Percentiles rank a stretch among this genome's conserved stretches.
Evolutionary conservation across 2,329 filamentous ascomycete species (phyloP).

Genomic region (Mycosphaerella sp.): DNA sequence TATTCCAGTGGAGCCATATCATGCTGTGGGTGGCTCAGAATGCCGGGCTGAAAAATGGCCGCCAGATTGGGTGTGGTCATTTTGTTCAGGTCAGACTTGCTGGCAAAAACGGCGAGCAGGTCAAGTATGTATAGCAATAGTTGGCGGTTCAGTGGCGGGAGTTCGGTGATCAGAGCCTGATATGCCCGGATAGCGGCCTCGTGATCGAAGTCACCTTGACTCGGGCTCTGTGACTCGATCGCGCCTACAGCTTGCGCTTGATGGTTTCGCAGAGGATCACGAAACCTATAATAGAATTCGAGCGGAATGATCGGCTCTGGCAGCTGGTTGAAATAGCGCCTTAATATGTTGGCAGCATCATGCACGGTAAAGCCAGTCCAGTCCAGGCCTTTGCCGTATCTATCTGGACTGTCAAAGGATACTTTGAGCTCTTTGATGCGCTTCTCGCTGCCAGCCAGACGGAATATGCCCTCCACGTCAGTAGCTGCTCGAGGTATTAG

Average conservation of each 20-base stretch:
- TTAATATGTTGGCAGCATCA: slow-evolving; percentile 92
- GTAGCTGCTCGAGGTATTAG: slow-evolving; percentile 58
- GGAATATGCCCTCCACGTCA: slow-evolving; percentile 92
- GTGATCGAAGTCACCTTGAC: slow-evolving; percentile 68
- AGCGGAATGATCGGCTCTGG: slow-evolving; percentile 95
- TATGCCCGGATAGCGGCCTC: slow-evolving; percentile 72
- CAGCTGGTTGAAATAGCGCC: slow-evolving; percentile 90
- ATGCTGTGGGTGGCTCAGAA: slow-evolving; percentile 87
- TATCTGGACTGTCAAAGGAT: slow-evolving; percentile 87
- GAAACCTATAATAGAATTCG: slow-evolving; percentile 86
- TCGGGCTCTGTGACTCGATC: slow-evolving; percentile 56
- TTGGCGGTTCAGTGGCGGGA: slow-evolving; percentile 89
- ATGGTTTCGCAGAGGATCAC: slow-evolving; percentile 69
- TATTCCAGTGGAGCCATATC: slow-evolving; percentile 96
- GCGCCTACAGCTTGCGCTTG: slow-evolving; percentile 65
- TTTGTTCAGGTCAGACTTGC: slow-evolving; percentile 91
- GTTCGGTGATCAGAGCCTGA: slow-evolving; percentile 82
- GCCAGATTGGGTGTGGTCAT: slow-evolving; percentile 95
- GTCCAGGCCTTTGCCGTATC: slow-evolving; percentile 92
- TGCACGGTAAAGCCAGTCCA: slow-evolving; percentile 98
- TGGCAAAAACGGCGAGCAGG: slow-evolving; percentile 90
- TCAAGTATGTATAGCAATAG: slow-evolving; percentile 93
- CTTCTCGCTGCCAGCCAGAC: slow-evolving; percentile 91
- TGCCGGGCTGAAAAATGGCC: slow-evolving; percentile 94
- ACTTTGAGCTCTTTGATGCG: slow-evolving; percentile 94